Percentiles rank a stretch among this genome's conserved stretches.
Evolutionary conservation across 805 yeast species (phyloP).

Genomic region (Lipomyces spencermartinsiae): DNA sequence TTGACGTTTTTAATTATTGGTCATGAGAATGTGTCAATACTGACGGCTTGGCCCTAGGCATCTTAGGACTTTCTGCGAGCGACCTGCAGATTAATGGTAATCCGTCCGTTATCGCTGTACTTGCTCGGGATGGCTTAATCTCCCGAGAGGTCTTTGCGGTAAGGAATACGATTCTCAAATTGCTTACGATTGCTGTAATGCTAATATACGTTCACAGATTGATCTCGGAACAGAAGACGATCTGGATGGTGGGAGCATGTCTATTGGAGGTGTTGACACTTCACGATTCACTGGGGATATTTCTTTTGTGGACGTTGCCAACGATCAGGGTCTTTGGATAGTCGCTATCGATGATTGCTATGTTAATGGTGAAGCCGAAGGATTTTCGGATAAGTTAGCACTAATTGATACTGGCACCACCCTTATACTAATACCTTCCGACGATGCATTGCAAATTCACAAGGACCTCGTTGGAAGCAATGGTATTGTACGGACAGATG

Average conservation of each 20-base stretch:
- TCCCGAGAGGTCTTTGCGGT: constrained; percentile 53
- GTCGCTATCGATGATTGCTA: constrained; percentile 50
- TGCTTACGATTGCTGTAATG: neutral
- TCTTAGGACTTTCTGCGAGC: constrained; percentile 62
- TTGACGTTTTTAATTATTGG: neutral
- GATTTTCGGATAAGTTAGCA: constrained; percentile 44
- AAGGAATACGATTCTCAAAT: neutral
- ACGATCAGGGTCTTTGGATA: constrained; percentile 56
- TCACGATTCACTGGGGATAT: constrained; percentile 53
- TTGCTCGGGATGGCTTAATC: constrained; percentile 40
- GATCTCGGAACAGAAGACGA: constrained; percentile 50
- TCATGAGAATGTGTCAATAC: neutral
- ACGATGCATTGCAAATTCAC: constrained; percentile 62
- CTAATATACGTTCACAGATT: constrained; percentile 8
- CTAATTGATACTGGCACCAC: constrained; percentile 74
- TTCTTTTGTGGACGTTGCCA: constrained; percentile 47
- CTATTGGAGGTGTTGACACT: constrained; percentile 51
- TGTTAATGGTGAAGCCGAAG: constrained; percentile 46
- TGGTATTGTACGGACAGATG: constrained; percentile 54
- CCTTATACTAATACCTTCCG: constrained; percentile 59
- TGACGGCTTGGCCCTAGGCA: constrained; percentile 44
- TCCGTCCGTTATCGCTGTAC: constrained; percentile 42
- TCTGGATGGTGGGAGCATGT: constrained; percentile 52
- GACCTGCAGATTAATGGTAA: constrained; percentile 48
- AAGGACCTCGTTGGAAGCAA: constrained; percentile 54